Evolutionary conservation across 306 rosid species (phyloP).

Genomic region (Cyclanthera cordifolia): DNA sequence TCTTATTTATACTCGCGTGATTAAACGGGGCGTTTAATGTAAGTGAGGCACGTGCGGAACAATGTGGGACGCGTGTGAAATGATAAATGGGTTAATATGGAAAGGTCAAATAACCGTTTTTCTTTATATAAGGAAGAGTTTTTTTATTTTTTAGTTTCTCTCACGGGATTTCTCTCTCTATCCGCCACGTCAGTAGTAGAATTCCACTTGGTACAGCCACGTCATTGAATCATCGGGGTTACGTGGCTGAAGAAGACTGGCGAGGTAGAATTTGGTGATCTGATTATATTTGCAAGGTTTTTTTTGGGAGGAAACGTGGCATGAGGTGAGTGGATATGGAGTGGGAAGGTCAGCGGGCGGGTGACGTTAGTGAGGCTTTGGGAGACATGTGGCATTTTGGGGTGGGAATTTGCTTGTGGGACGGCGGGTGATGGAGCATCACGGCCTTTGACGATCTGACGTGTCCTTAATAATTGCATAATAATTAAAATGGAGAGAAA

Average conservation of each 20-base stretch:
- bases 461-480: neutral
- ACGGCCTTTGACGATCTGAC: conserved; percentile 8
- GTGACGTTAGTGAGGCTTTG: neutral
- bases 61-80: neutral
- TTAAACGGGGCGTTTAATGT: neutral
- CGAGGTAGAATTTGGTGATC: neutral
- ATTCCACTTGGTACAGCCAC: neutral
- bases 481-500: neutral
- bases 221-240: neutral
- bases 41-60: neutral
- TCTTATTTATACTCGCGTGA: neutral
- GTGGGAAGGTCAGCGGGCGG: neutral
- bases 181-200: neutral
- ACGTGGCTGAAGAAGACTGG: neutral
- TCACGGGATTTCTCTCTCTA: neutral
- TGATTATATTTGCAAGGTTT: neutral
- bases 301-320: neutral
- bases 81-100: neutral
- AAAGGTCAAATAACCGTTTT: conserved; percentile 10
- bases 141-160: neutral
- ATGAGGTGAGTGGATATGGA: neutral
- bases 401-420: neutral
- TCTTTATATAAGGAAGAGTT: neutral
- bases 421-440: conserved; percentile 10
- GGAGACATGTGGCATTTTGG: conserved; percentile 2